phyloP scores from a whole-genome alignment of 192 early-diverging fungal genomes.

The Coemansia sp. region DNA sequence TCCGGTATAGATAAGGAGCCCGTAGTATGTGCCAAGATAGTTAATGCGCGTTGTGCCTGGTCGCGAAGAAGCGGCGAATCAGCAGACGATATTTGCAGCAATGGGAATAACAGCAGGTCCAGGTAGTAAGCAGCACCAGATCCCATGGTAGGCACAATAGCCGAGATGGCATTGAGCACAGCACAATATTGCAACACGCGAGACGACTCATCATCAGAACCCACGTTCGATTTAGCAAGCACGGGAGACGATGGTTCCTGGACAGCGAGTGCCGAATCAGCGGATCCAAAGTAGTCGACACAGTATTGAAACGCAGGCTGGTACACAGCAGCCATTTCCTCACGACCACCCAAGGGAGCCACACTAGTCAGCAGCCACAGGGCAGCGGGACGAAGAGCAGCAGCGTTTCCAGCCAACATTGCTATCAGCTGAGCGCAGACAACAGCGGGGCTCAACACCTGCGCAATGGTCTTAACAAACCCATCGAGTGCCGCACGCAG shows the following conservation, averaged over 20 bases:
- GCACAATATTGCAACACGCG: slow-evolving; percentile 16
- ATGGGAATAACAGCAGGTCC: slow-evolving; percentile 43
- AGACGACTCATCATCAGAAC: background rate
- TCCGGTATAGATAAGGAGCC: slow-evolving; percentile 8
- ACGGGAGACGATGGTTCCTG: background rate
- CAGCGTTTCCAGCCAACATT: background rate
- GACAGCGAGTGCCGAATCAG: background rate
- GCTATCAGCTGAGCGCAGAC: slow-evolving; percentile 32
- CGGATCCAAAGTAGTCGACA: slow-evolving; percentile 14
- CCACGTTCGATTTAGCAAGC: background rate
- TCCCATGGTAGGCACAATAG: slow-evolving; percentile 19
- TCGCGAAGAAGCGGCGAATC: slow-evolving; percentile 17
- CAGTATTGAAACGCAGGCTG: slow-evolving; percentile 35
- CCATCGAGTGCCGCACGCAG: slow-evolving; percentile 20
- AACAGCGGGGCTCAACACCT: background rate
- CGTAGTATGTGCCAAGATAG: slow-evolving; percentile 18
- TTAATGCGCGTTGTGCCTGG: slow-evolving; percentile 24
- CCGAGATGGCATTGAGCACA: slow-evolving; percentile 29
- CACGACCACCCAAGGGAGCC: background rate
- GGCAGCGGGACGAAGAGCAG: slow-evolving; percentile 1
- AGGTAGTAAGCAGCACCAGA: slow-evolving; percentile 30
- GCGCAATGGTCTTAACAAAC: slow-evolving; percentile 13
- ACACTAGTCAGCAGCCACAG: slow-evolving; percentile 36
- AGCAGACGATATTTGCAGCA: slow-evolving; percentile 28
- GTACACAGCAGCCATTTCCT: slow-evolving; percentile 1